These are phyloP conservation scores for Eutrema heterophyllum DNA, from an alignment of 345 rosid species.

Conservation along the genomic window DNA sequence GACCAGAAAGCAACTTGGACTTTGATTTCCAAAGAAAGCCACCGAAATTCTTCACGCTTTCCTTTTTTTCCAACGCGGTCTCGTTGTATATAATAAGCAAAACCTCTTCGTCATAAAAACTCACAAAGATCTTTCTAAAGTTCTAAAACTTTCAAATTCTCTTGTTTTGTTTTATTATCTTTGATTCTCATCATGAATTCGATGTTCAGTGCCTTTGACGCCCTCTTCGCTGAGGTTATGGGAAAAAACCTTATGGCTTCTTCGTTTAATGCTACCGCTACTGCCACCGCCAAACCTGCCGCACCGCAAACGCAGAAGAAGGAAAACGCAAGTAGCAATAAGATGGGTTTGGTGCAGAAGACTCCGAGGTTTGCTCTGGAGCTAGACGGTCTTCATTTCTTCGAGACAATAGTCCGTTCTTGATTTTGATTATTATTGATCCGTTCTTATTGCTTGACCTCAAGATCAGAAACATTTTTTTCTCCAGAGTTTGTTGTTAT, in stretches of 20 bases:
- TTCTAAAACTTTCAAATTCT: not conserved
- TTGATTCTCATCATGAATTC: constrained; percentile 49
- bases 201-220: constrained; percentile 72
- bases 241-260: constrained; percentile 36
- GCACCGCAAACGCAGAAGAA: constrained; percentile 16
- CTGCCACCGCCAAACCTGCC: not conserved
- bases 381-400: constrained; percentile 64
- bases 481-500: not conserved
- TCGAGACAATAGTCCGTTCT: constrained; percentile 53
- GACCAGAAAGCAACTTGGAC: constrained; percentile 14
- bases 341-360: constrained; percentile 9
- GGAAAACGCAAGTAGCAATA: constrained; percentile 18
- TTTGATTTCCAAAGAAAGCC: not conserved
- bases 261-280: not conserved
- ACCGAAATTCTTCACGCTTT: constrained; percentile 17
- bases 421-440: constrained; percentile 2
- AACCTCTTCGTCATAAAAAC: not conserved
- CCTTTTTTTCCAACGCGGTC: constrained; percentile 21
- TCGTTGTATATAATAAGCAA: not conserved
- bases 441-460: not conserved
- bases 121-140: not conserved
- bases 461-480: not conserved
- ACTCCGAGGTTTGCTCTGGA: constrained; percentile 52
- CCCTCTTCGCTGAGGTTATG: constrained; percentile 51
- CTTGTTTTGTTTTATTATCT: not conserved